These are phyloP conservation scores for Serendipita vermifera DNA, from an alignment of 768 basidiomycete genomes.

Conservation along the genomic window DNA sequence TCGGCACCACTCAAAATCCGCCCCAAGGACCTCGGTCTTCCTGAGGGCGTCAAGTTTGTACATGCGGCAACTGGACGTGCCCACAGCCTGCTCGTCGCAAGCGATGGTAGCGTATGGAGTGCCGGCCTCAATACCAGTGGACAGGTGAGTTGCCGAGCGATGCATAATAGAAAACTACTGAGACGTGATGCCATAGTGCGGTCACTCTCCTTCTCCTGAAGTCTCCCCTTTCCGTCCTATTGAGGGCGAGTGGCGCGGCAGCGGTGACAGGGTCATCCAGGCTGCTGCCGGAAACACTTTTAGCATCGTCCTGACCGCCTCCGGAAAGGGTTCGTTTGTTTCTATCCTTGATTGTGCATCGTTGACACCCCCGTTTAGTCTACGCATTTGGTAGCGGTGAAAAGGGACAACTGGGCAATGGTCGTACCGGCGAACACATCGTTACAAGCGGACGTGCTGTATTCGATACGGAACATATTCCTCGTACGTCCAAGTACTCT, in stretches of 20 bases:
- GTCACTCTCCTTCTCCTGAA: constrained; percentile 50
- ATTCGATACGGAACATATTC: constrained; percentile 62
- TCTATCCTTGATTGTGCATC: constrained; percentile 2
- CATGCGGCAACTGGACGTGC: constrained; percentile 72
- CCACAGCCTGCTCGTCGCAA: constrained; percentile 73
- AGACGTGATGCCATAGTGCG: constrained; percentile 46
- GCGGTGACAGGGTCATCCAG: constrained; percentile 49
- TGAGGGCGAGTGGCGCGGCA: constrained; percentile 39
- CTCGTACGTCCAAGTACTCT: constrained; percentile 33
- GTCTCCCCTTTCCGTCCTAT: constrained; percentile 53
- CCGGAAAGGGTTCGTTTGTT: constrained; percentile 52
- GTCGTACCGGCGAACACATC: constrained; percentile 84
- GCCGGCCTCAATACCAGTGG: constrained; percentile 71
- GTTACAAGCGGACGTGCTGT: constrained; percentile 72
- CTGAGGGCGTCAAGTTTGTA: constrained; percentile 48
- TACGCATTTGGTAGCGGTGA: constrained; percentile 87
- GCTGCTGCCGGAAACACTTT: constrained; percentile 77
- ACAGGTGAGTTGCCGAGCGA: constrained; percentile 42
- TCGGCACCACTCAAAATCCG: constrained; percentile 52
- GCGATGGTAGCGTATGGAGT: constrained; percentile 71
- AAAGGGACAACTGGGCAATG: constrained; percentile 87
- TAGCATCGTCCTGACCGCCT: constrained; percentile 66
- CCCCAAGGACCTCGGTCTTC: constrained; percentile 48
- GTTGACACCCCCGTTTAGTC: constrained; percentile 32
- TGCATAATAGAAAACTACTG: no score